These are phyloP conservation scores for Citropsis articulata DNA, from an alignment of 345 rosid species.

Conservation along the genomic window DNA sequence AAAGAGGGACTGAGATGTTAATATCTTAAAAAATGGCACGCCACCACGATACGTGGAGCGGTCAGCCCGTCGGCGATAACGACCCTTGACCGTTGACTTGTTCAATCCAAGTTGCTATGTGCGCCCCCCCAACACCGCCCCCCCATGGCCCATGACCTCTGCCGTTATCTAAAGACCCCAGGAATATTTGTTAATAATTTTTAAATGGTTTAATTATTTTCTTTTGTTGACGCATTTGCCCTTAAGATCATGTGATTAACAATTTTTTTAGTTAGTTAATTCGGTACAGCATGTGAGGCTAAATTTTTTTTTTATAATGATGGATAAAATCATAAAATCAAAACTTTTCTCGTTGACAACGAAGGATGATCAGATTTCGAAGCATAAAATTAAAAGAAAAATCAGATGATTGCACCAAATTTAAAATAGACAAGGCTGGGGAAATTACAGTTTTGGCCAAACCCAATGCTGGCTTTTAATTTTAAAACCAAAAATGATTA, in stretches of 20 bases:
- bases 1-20: not conserved
- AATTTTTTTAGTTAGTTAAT: not conserved
- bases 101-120: not conserved
- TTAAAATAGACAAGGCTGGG: not conserved
- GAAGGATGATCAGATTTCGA: not conserved
- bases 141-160: not conserved
- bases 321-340: not conserved
- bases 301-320: not conserved
- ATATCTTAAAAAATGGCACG: too few relatives aligned
- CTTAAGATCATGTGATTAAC: not conserved
- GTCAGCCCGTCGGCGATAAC: conserved; percentile 24
- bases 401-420: not conserved
- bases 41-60: not conserved
- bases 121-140: not conserved
- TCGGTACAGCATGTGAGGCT: not conserved
- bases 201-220: not conserved
- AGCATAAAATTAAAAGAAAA: not conserved
- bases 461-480: too few relatives aligned
- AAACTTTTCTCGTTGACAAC: not conserved
- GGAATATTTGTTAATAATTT: not conserved
- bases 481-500: too few relatives aligned
- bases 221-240: not conserved
- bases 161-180: not conserved
- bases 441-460: too few relatives aligned
- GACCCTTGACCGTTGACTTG: conserved; percentile 41